phyloP scores from a whole-genome alignment of 176 grass and related monocot genomes.

The Leersia perrieri region DNA sequence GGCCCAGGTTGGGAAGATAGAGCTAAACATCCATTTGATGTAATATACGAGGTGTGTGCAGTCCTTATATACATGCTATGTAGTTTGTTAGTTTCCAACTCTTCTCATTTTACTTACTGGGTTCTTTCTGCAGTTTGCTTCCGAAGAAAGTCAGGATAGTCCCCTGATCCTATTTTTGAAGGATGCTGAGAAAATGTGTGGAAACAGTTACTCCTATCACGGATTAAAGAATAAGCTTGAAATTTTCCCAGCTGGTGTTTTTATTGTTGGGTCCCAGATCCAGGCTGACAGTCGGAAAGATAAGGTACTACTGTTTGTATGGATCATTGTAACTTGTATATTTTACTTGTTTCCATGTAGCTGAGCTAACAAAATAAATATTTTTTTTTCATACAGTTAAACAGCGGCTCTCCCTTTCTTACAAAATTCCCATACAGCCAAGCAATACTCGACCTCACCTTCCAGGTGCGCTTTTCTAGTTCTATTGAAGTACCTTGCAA shows the following conservation, averaged over 20 bases:
- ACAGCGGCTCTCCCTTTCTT: constrained; percentile 73
- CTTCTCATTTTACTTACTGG: constrained; percentile 21
- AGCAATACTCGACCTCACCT: constrained; percentile 76
- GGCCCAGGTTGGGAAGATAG: constrained; percentile 65
- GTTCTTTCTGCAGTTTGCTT: constrained; percentile 56
- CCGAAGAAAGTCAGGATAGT: constrained; percentile 67
- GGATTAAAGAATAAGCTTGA: constrained; percentile 79
- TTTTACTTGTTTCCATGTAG: not conserved
- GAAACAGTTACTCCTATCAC: constrained; percentile 61
- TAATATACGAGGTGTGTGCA: constrained; percentile 67
- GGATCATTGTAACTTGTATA: not conserved
- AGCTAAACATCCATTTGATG: constrained; percentile 78
- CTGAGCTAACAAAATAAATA: constrained; percentile 31
- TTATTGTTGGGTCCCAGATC: constrained; percentile 84
- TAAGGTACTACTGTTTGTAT: constrained; percentile 61
- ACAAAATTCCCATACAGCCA: constrained; percentile 89
- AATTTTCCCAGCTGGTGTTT: constrained; percentile 61
- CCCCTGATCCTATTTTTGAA: constrained; percentile 79
- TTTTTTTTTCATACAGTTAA: constrained; percentile 53
- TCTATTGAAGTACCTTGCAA: constrained; percentile 12
- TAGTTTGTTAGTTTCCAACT: not conserved
- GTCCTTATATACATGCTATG: constrained; percentile 11
- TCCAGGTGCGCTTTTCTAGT: constrained; percentile 56
- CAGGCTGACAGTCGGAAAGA: constrained; percentile 82
- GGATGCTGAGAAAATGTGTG: constrained; percentile 82